Evolutionary conservation across 164 flowering plant species (phyloP).

Genomic region (Aristolochia contorta): DNA sequence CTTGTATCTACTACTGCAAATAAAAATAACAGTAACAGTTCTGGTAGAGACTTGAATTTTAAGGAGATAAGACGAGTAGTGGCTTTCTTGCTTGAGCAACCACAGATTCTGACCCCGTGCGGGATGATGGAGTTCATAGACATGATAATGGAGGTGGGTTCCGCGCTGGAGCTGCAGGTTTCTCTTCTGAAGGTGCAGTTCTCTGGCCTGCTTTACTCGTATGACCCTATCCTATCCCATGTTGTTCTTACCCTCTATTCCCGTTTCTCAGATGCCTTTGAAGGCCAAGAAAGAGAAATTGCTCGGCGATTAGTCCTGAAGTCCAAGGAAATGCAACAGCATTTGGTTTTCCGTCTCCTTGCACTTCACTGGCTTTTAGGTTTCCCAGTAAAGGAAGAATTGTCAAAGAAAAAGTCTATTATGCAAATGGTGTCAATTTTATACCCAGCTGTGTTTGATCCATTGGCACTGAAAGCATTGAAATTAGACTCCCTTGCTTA

Average conservation of each 20-base stretch:
- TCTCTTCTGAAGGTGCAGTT: slow-evolving; percentile 94
- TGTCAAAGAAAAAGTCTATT: slow-evolving; percentile 21
- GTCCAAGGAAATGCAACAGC: slow-evolving; percentile 55
- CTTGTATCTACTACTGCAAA: slow-evolving; percentile 16
- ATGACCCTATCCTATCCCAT: slow-evolving; percentile 77
- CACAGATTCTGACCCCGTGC: slow-evolving; percentile 61
- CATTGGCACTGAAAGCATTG: slow-evolving; percentile 75
- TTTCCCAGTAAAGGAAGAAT: slow-evolving; percentile 20
- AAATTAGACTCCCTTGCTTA: slow-evolving; percentile 77
- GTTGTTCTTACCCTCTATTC: slow-evolving; percentile 61
- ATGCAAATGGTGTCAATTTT: slow-evolving; percentile 35
- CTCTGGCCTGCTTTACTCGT: slow-evolving; percentile 75
- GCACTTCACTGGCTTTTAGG: slow-evolving; percentile 85
- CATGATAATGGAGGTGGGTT: slow-evolving; percentile 49
- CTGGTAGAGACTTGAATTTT: slow-evolving; percentile 28
- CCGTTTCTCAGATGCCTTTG: slow-evolving; percentile 59
- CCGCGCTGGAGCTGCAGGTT: slow-evolving; percentile 64
- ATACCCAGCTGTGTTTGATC: slow-evolving; percentile 72
- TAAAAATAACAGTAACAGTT: neutral
- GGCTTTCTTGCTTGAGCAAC: slow-evolving; percentile 74
- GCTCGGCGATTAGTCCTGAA: slow-evolving; percentile 47
- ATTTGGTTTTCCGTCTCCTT: slow-evolving; percentile 66
- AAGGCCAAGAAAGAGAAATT: slow-evolving; percentile 69
- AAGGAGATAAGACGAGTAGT: slow-evolving; percentile 75
- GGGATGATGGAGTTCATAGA: slow-evolving; percentile 73